phyloP scores from a whole-genome alignment of 495 filamentous ascomycete species.

The Aspergillus conjunctus region DNA sequence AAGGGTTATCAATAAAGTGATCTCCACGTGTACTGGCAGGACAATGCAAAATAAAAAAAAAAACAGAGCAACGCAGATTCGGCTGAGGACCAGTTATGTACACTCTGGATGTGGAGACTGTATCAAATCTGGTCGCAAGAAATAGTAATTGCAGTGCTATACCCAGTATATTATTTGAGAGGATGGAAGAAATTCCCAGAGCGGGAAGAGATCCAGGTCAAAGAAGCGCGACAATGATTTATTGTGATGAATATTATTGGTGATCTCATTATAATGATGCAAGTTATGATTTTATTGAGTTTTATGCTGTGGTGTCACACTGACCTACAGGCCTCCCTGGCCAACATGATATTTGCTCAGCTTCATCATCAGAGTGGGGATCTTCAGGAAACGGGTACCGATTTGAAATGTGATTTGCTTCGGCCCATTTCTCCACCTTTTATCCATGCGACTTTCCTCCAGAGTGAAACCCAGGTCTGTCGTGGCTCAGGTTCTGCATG shows the following conservation, averaged over 20 bases:
- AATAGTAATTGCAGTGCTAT: neutral
- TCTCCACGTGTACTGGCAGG: conserved; percentile 16
- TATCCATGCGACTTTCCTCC: neutral
- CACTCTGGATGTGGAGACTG: neutral
- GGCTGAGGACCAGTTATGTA: conserved; percentile 1
- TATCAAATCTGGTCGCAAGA: conserved; percentile 2
- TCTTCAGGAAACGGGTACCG: conserved; percentile 11
- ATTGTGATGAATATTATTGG: too few relatives aligned
- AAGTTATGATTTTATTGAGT: conserved; percentile 5
- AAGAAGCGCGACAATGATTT: neutral
- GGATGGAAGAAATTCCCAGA: neutral
- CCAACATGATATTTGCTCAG: neutral
- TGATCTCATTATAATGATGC: conserved; percentile 1
- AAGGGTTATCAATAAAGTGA: conserved; percentile 3
- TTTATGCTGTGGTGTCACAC: conserved; percentile 2
- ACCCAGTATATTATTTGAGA: too few relatives aligned
- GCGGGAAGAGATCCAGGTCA: neutral
- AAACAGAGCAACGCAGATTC: neutral
- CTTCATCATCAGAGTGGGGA: conserved; percentile 9
- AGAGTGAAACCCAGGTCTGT: neutral
- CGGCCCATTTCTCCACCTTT: neutral
- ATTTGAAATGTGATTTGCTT: conserved; percentile 11
- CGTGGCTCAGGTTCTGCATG: conserved; percentile 4
- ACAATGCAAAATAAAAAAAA: neutral
- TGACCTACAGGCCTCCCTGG: neutral